Evolutionary conservation across 1,284 basidiomycete species (phyloP), one percentile per base, ranked within the genome.

Genomic region (Acaromyces ingoldii): DNA sequence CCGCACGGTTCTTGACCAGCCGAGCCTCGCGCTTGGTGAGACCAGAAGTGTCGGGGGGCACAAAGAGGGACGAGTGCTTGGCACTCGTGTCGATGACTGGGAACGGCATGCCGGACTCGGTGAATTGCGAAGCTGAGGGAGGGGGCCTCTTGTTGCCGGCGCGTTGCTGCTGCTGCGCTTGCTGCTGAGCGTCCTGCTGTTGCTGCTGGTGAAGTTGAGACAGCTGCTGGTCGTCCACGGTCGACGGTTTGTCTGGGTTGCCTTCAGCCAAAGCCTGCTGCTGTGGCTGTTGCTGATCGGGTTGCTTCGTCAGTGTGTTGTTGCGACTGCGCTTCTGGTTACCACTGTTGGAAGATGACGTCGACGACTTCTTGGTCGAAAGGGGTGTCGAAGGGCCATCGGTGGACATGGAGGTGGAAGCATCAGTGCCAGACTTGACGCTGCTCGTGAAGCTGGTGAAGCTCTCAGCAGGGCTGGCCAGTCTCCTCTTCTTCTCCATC

Each of bases 1-100:
- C 89, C 11, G 89, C 89, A 51, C 89, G 83, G 78, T 91, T 91
- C 81, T 91, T 91, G 55, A 91, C 87, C 13, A 91, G 82, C 50
- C 89, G 83, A 47, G 89, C 89, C 77, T 91, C 89, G 53, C 88
- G 85, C 77, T 91, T 91, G 79, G 82, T 85, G 55, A 91, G 82
- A 44, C 89, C 89, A 44, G 85, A 83, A 55, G 90, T 88, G 76
- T 91, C 89, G 36, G 89, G 89, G 21, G 87, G 87, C 6, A 91
- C 76, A 70, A 91, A 91, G 31, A 71, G 67, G 44, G 64, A 67
- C 34, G 72, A 74, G 56, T 72, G 72, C 55, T 67, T 69, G 37
- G 67, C 72, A 6, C 70, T 71, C 9, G 72, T 74, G 53, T 74
- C 72, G 44, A 74, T 72, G 54, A 72, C 67, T 15, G 72, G 72